Percentiles rank a stretch among this genome's conserved stretches.
Evolutionary conservation across 2,329 filamentous ascomycete genomes (phyloP).

Genomic region (Sphaerulina populicola): DNA sequence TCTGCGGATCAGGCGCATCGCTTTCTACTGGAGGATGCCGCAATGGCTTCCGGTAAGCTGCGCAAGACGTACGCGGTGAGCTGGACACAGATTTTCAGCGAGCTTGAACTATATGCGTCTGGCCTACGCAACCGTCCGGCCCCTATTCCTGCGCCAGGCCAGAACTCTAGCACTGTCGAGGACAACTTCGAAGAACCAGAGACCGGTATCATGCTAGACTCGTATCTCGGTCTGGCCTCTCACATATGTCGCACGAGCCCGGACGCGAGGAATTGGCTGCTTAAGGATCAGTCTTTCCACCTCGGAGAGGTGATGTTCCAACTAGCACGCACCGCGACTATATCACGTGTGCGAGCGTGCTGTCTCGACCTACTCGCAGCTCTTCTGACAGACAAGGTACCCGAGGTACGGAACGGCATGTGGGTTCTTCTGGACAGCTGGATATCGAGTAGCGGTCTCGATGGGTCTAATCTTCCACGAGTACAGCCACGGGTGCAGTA

Average conservation of each 20-base stretch:
- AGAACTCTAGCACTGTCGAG: slow-evolving; percentile 22
- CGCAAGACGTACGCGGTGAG: slow-evolving; percentile 76
- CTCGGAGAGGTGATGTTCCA: slow-evolving; percentile 68
- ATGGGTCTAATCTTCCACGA: slow-evolving; percentile 16
- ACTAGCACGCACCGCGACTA: slow-evolving; percentile 67
- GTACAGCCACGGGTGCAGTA: slow-evolving; percentile 13
- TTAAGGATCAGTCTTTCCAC: slow-evolving; percentile 57
- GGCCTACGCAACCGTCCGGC: slow-evolving; percentile 67
- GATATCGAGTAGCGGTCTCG: slow-evolving; percentile 50
- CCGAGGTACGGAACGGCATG: slow-evolving; percentile 59
- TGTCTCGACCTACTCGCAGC: slow-evolving; percentile 71
- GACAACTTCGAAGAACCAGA: slow-evolving; percentile 68
- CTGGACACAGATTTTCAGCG: slow-evolving; percentile 86
- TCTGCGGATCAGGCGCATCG: slow-evolving; percentile 79
- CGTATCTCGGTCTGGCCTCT: slow-evolving; percentile 79
- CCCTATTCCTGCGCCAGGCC: slow-evolving; percentile 47
- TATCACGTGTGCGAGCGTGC: slow-evolving; percentile 69
- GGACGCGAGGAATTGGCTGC: slow-evolving; percentile 62
- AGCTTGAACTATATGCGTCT: slow-evolving; percentile 73
- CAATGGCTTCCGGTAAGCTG: slow-evolving; percentile 53
- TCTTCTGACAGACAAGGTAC: slow-evolving; percentile 65
- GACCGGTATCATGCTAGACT: slow-evolving; percentile 92
- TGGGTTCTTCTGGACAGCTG: slow-evolving; percentile 76
- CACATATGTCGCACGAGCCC: slow-evolving; percentile 70
- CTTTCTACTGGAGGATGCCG: slow-evolving; percentile 80